Base-by-base conservation (phyloP, 179 eudicot species). In the Beta lomatogona region DNA sequence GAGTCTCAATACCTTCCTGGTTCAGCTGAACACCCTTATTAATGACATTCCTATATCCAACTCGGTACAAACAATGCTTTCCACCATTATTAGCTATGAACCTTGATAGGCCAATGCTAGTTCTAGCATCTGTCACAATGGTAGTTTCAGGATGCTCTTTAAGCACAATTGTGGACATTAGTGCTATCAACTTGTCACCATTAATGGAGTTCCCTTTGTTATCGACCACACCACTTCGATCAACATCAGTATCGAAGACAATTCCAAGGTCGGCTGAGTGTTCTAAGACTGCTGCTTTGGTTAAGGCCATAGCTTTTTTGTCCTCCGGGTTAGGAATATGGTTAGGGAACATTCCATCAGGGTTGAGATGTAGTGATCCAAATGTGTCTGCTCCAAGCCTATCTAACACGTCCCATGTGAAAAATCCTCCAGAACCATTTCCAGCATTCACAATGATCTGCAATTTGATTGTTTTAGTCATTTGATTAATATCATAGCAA, bases 271-370 rank as follows among this genome's bases (percentile, higher is more conserved):
- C 94, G 7, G 97, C 99, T 1, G 86, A 69, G 87, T 88, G 83
- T 9, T 88, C 82, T 6, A 95, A 90, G 21, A 95, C 98, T 0
- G 98, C 89, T 6, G 91, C 81, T 41, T 85, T 80, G 4, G 99
- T 95, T 1, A 94, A 45, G 65, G 98, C 58, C 99, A 95, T 95
- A 71, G 99, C 99, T 22, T 70, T 88, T 78, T 94, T 92, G 88
- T 94, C 99, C 77, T 89, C 98, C 0, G 99, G 99, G 80, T 95
- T 95, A 0, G 99, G 99, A 15, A 94, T 94, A 91, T 95, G 99
- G 86, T 95, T 94, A 0, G 98, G 98, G 84, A 95, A 95, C 96
- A 91, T 95, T 10, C 99, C 98, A 50, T 95, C 97, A 2, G 99
- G 98, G 19, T 81, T 85, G 8, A 95, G 90, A 90, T 95, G 86